phyloP scores from a whole-genome alignment of 495 filamentous ascomycete genomes.

The Penicillium cataractarum region DNA sequence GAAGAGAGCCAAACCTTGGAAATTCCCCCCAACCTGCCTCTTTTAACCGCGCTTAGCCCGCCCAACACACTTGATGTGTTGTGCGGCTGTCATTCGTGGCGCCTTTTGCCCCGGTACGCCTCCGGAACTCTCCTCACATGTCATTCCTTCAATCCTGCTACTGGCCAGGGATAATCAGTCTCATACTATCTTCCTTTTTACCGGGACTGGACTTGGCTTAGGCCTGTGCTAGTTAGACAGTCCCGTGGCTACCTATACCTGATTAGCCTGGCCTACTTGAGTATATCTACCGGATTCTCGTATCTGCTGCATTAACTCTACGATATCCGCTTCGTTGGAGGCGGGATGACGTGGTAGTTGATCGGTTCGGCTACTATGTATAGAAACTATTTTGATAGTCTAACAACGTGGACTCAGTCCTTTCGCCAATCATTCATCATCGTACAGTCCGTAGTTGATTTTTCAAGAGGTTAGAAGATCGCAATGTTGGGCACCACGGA shows the following conservation, averaged over 20 bases:
- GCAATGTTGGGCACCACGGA: background rate
- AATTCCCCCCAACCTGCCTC: background rate
- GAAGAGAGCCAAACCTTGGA: background rate
- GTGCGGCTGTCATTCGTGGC: slow-evolving; percentile 24
- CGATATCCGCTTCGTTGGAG: background rate
- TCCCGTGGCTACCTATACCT: background rate
- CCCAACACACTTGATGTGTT: slow-evolving; percentile 13
- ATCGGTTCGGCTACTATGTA: background rate
- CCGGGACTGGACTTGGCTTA: background rate
- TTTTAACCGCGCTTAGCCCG: slow-evolving; percentile 24
- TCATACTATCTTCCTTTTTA: background rate
- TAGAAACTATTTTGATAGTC: background rate
- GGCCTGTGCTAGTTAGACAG: background rate
- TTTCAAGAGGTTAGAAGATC: background rate
- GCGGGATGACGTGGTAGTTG: slow-evolving; percentile 2
- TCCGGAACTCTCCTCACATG: background rate
- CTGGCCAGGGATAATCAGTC: background rate
- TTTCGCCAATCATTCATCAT: background rate
- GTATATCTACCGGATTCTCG: background rate
- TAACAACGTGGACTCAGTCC: background rate
- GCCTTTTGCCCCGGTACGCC: slow-evolving; percentile 9
- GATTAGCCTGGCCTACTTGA: background rate
- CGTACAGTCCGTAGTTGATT: background rate
- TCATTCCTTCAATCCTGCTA: background rate
- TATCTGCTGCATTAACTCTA: background rate